A percentile compares a stretch with the other conserved stretches of the same genome.
These are phyloP conservation scores for Kewa caespitosa DNA, from an alignment of 179 eudicot genomes.

Conservation along the genomic window DNA sequence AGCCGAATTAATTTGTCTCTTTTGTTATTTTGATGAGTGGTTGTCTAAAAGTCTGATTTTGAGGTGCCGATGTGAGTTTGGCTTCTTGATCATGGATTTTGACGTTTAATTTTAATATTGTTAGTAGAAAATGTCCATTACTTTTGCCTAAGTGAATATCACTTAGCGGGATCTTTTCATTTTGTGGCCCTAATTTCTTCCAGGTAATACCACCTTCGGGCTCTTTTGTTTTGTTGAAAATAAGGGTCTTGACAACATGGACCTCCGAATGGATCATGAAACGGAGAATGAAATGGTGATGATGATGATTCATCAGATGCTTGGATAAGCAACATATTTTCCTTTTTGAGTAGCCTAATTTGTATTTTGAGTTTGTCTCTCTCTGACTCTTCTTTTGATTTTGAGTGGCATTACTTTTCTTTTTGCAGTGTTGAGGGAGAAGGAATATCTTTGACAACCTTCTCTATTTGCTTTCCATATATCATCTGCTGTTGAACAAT, in stretches of 20 bases:
- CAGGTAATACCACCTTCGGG: background rate
- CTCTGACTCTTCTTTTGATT: background rate
- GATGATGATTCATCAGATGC: background rate
- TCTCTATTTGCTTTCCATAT: background rate
- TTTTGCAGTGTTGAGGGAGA: background rate
- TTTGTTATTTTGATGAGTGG: too few species aligned
- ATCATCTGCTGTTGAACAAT: background rate
- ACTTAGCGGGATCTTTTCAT: background rate
- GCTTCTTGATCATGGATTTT: too few species aligned
- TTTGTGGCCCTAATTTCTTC: background rate
- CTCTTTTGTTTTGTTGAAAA: background rate
- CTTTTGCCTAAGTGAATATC: background rate
- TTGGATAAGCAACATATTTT: too few species aligned
- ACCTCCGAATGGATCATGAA: background rate
- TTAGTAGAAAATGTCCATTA: too few species aligned
- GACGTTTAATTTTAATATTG: too few species aligned
- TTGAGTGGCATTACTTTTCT: background rate
- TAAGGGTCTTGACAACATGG: background rate
- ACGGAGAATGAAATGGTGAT: background rate
- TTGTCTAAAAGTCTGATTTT: too few species aligned
- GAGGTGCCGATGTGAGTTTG: too few species aligned
- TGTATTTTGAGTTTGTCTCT: background rate
- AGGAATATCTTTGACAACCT: background rate
- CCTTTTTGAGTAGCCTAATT: background rate
- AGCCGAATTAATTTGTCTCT: too few species aligned